These are phyloP conservation scores for Lolium rigidum DNA, from an alignment of 176 grass and related monocot genomes.

Conservation along the genomic window DNA sequence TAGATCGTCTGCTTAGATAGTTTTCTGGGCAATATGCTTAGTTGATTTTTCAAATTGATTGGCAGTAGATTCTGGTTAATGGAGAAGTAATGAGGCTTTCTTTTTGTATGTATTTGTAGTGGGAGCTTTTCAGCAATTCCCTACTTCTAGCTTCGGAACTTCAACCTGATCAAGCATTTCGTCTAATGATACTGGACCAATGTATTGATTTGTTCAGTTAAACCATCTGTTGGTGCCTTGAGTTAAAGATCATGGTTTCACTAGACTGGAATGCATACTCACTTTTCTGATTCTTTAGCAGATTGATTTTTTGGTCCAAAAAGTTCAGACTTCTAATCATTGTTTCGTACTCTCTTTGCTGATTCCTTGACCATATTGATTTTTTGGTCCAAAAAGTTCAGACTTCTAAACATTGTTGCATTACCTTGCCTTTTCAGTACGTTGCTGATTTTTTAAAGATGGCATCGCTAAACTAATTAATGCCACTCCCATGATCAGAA, in stretches of 20 bases:
- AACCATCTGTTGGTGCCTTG: no score
- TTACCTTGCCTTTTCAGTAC: not conserved
- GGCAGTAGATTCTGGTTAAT: not conserved
- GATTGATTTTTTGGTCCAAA: not conserved
- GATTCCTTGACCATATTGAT: no score
- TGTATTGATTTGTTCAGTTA: not conserved
- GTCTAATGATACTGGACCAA: not conserved
- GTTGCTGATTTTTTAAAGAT: not conserved
- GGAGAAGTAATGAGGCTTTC: not conserved
- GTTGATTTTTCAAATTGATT: conserved; percentile 6
- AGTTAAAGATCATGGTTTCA: no score
- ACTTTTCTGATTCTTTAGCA: not conserved
- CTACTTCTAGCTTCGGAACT: not conserved
- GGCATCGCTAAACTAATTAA: not conserved
- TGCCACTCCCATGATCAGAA: not conserved
- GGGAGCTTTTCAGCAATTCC: not conserved
- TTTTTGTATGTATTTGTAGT: not conserved
- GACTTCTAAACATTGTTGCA: not conserved
- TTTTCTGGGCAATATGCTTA: not conserved
- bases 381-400: not conserved
- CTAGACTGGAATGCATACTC: not conserved
- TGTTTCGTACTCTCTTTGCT: no score
- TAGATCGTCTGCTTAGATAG: not conserved
- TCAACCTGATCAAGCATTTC: not conserved
- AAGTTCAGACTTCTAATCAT: no score